A percentile compares a stretch with the other conserved stretches of the same genome.
Conservation (phyloP, 148 eudicot genomes). For the Vaccinium darrowii region DNA sequence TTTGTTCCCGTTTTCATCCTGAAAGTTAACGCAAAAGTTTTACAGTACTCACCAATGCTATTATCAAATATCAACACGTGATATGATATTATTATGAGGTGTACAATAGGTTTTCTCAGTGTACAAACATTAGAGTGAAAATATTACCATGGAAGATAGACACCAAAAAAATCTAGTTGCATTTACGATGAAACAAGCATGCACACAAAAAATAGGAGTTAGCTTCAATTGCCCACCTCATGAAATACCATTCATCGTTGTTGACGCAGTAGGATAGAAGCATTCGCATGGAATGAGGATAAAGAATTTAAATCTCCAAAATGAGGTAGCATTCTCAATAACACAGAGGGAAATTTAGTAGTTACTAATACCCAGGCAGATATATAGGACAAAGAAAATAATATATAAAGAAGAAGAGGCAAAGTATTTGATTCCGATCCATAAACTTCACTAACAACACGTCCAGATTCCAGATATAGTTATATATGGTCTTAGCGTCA, state of each 20-base stretch:
- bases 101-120: neutral
- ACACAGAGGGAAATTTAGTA: neutral
- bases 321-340: slow-evolving; percentile 1
- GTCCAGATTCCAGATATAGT: too few species aligned
- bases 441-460: too few species aligned
- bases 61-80: neutral
- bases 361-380: neutral
- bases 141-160: neutral
- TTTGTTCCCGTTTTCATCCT: slow-evolving; percentile 90
- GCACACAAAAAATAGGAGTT: neutral
- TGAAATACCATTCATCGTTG: neutral
- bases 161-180: neutral
- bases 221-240: neutral
- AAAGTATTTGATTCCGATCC: too few species aligned
- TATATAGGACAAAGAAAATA: neutral
- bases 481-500: too few species aligned
- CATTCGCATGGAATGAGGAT: neutral
- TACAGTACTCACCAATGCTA: neutral
- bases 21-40: neutral
- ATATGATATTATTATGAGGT: neutral
- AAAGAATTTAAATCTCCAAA: neutral
- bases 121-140: neutral
- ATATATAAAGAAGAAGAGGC: neutral
- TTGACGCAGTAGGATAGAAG: neutral
- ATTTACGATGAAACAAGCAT: neutral